These are phyloP conservation scores for Spinacia oleracea DNA, from an alignment of 179 eudicot genomes.

Conservation along the genomic window DNA sequence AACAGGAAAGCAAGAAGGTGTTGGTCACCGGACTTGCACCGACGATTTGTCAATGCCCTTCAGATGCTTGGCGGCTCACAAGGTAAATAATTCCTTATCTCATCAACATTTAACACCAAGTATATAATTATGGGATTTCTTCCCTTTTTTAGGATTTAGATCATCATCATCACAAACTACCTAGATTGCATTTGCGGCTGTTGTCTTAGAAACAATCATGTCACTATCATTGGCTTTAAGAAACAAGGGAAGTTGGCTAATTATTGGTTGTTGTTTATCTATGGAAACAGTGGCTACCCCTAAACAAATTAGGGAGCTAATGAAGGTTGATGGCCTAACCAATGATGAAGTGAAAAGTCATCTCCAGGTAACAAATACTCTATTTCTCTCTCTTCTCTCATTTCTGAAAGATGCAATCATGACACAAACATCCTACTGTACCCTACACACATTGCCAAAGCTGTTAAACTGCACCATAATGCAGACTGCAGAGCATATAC, in stretches of 20 bases:
- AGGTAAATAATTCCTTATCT: conserved; percentile 37
- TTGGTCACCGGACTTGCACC: conserved; percentile 88
- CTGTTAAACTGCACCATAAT: conserved; percentile 23
- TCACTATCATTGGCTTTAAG: conserved; percentile 27
- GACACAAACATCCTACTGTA: conserved; percentile 17
- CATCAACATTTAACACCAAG: background rate
- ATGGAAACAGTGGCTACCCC: conserved; percentile 50
- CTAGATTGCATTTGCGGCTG: background rate
- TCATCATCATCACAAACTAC: background rate
- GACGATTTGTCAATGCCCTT: conserved; percentile 66
- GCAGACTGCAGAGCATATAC: conserved; percentile 27
- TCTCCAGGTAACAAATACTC: conserved; percentile 42
- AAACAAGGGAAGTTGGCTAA: conserved; percentile 15
- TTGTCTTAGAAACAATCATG: background rate
- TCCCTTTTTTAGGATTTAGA: background rate
- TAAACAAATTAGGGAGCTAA: conserved; percentile 53
- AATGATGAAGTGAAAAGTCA: conserved; percentile 65
- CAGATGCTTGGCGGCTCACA: conserved; percentile 78
- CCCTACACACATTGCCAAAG: conserved; percentile 29
- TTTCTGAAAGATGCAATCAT: conserved; percentile 32
- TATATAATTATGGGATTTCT: background rate
- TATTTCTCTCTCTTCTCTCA: conserved; percentile 16
- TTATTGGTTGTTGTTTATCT: conserved; percentile 19
- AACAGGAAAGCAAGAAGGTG: conserved; percentile 62
- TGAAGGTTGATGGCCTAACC: conserved; percentile 58